Evolutionary conservation across 345 rosid species (phyloP).

Genomic region (Microthlaspi erraticum): DNA sequence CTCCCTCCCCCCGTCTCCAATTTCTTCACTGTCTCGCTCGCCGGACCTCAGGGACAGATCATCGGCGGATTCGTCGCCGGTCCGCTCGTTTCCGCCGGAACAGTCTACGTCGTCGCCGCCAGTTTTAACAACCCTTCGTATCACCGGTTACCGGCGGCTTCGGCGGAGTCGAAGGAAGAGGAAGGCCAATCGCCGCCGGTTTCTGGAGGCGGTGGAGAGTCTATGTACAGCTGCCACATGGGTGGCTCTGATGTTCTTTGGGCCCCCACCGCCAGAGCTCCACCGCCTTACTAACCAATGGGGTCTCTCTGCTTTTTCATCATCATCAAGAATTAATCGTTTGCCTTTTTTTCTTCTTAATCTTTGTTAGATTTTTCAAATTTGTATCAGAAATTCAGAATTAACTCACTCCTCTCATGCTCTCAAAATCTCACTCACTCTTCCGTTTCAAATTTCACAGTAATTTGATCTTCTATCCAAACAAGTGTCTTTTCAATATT

Average conservation of each 20-base stretch:
- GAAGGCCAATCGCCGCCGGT: slow-evolving; percentile 59
- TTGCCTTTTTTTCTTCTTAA: neutral
- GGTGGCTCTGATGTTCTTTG: slow-evolving; percentile 68
- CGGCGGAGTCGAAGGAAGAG: slow-evolving; percentile 54
- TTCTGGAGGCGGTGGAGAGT: slow-evolving; percentile 61
- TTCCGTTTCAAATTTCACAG: neutral
- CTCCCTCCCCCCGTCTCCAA: slow-evolving; percentile 60
- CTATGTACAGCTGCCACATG: slow-evolving; percentile 48
- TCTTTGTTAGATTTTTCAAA: neutral
- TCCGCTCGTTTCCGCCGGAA: slow-evolving; percentile 64
- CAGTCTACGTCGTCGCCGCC: slow-evolving; percentile 78
- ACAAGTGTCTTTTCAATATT: neutral
- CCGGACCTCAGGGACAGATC: slow-evolving; percentile 94
- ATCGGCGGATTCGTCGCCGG: slow-evolving; percentile 88
- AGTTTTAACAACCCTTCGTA: slow-evolving; percentile 75
- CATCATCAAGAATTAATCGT: neutral
- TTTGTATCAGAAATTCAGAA: neutral
- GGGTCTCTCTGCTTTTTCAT: neutral
- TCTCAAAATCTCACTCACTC: neutral
- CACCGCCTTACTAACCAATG: slow-evolving; percentile 55
- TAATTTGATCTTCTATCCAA: neutral
- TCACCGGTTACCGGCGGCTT: slow-evolving; percentile 55
- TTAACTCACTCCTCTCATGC: neutral
- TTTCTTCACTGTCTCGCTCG: slow-evolving; percentile 69
- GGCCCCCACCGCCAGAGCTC: slow-evolving; percentile 69